These are phyloP conservation scores for Stagonosporopsis tanaceti DNA, from an alignment of 2,329 filamentous ascomycete species.

Conservation along the genomic window DNA sequence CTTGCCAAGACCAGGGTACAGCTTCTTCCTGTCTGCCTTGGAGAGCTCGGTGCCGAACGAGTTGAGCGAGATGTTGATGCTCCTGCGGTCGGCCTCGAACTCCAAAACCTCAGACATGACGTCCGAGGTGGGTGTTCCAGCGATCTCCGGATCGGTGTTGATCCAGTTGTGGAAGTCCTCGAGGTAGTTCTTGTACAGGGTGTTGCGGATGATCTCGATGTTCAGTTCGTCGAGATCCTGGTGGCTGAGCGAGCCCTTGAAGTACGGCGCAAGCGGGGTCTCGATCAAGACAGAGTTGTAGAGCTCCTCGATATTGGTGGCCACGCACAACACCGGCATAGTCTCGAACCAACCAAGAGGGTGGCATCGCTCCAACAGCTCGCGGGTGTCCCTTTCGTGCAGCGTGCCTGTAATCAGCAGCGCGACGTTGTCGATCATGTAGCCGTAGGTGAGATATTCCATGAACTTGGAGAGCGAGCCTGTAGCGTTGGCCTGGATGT, in stretches of 20 bases:
- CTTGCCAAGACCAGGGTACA: slow-evolving; percentile 91
- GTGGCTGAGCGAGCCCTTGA: slow-evolving; percentile 95
- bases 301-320: slow-evolving; percentile 97
- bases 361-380: slow-evolving; percentile 94
- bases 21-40: slow-evolving; percentile 92
- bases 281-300: slow-evolving; percentile 98
- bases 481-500: slow-evolving; percentile 91
- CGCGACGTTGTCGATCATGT: slow-evolving; percentile 99
- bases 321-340: slow-evolving; percentile 96
- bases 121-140: slow-evolving; percentile 86
- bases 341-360: slow-evolving; percentile 99
- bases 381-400: slow-evolving; percentile 95
- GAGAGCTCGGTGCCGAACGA: slow-evolving; percentile 96
- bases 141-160: slow-evolving; percentile 85
- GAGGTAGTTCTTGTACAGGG: slow-evolving; percentile 98
- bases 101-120: slow-evolving; percentile 96
- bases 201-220: slow-evolving; percentile 99
- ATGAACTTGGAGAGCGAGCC: slow-evolving; percentile 94
- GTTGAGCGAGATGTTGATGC: slow-evolving; percentile 99
- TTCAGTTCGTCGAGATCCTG: slow-evolving; percentile 98
- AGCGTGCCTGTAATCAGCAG: slow-evolving; percentile 97
- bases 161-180: slow-evolving; percentile 97
- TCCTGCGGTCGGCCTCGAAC: slow-evolving; percentile 94
- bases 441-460: slow-evolving; percentile 97
- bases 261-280: slow-evolving; percentile 93